Conservation (phyloP, 106 monocot genomes). For the Gastrodia elata region DNA sequence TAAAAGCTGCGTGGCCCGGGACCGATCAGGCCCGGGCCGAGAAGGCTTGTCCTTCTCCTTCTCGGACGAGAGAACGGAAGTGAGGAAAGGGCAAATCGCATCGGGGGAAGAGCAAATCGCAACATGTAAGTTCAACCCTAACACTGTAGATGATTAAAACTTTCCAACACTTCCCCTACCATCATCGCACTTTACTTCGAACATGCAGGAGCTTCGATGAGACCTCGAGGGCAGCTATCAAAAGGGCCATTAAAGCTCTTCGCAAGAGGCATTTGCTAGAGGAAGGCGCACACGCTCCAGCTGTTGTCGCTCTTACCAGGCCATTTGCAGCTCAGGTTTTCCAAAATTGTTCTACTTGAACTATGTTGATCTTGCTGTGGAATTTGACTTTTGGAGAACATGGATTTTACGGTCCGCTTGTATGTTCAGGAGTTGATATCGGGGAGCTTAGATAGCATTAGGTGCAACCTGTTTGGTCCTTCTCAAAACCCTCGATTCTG, state of each 20-base stretch:
- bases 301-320: constrained; percentile 58
- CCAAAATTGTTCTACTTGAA: not conserved
- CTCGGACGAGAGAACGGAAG: too few relatives aligned
- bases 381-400: not conserved
- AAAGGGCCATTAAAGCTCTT: constrained; percentile 55
- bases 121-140: not conserved
- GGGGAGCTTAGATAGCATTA: not conserved
- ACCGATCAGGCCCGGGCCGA: too few relatives aligned
- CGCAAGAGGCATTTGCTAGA: constrained; percentile 69
- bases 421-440: not conserved
- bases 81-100: too few relatives aligned
- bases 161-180: constrained; percentile 1
- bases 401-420: not conserved
- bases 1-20: too few relatives aligned
- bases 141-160: not conserved
- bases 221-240: constrained; percentile 46
- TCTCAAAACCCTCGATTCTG: not conserved
- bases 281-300: constrained; percentile 79
- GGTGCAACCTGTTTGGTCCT: not conserved
- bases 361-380: not conserved
- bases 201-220: constrained; percentile 26
- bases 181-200: not conserved
- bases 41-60: too few relatives aligned
- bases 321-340: constrained; percentile 63
- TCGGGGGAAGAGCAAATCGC: too few relatives aligned